A percentile compares a stretch with the other conserved stretches of the same genome.
phyloP scores from a whole-genome alignment of 192 early-diverging fungal species.

The Kappamyces sp. region DNA sequence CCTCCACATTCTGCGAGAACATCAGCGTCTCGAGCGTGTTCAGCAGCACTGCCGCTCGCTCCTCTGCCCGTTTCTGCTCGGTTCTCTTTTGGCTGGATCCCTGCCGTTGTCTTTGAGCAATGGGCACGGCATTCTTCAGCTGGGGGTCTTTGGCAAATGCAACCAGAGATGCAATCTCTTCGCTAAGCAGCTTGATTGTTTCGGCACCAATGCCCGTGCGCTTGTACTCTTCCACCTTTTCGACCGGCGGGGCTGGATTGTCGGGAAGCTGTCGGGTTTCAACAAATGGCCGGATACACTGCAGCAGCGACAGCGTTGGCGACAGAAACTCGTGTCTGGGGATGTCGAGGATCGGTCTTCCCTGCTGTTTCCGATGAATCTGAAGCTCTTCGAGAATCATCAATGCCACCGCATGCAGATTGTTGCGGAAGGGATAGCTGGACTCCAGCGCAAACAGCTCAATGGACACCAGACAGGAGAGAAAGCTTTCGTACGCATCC shows the following conservation, averaged over 20 bases:
- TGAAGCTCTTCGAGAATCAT: no score
- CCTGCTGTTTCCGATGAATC: neutral
- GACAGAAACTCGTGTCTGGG: neutral
- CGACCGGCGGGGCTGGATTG: neutral
- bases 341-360: neutral
- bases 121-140: neutral
- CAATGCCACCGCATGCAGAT: no score
- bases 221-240: constrained; percentile 2
- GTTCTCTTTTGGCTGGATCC: constrained; percentile 1
- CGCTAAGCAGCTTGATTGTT: neutral
- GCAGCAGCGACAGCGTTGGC: neutral
- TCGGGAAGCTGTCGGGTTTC: neutral
- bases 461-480: no score
- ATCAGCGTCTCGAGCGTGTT: constrained; percentile 1
- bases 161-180: constrained; percentile 5
- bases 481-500: no score
- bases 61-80: constrained; percentile 6
- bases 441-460: no score
- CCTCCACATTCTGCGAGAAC: neutral
- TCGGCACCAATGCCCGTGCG: neutral
- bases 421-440: no score
- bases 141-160: constrained; percentile 3
- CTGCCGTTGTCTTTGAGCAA: neutral
- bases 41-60: constrained; percentile 1
- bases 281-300: neutral